Conservation (phyloP, 805 yeast species). For the Schwanniomyces occidentalis region DNA sequence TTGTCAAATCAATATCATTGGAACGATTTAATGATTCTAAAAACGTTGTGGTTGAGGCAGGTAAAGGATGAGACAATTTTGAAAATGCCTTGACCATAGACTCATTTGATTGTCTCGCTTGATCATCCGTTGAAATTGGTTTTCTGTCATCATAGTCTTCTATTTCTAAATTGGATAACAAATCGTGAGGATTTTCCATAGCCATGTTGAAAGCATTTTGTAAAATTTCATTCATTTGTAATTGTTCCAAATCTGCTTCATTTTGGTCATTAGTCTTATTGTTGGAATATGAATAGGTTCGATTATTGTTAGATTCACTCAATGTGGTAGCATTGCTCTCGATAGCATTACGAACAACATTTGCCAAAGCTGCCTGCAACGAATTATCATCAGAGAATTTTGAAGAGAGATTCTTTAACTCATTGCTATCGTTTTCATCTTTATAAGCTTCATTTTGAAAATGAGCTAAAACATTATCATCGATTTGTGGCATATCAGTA, state of each 20-base stretch:
- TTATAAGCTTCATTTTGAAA: conserved; percentile 34
- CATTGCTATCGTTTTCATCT: conserved; percentile 14
- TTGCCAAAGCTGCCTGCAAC: conserved; percentile 54
- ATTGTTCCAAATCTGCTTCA: conserved; percentile 53
- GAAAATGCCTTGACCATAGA: conserved; percentile 1
- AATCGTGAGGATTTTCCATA: conserved; percentile 57
- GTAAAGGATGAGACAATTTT: conserved; percentile 6
- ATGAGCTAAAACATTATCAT: conserved; percentile 36
- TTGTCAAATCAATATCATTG: conserved; percentile 11
- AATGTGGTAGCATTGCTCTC: conserved; percentile 7
- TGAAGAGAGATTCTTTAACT: not conserved
- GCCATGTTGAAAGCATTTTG: conserved; percentile 80
- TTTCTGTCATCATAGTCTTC: conserved; percentile 17
- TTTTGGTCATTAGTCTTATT: conserved; percentile 7
- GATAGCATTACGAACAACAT: conserved; percentile 53
- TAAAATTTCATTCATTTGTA: conserved; percentile 66
- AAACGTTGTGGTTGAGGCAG: conserved; percentile 14
- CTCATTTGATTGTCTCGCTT: conserved; percentile 2
- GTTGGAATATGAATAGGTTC: conserved; percentile 1
- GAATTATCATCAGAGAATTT: conserved; percentile 7
- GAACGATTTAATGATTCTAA: conserved; percentile 15
- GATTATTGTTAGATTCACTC: not conserved
- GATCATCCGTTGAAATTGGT: conserved; percentile 4
- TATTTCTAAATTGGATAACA: conserved; percentile 37
- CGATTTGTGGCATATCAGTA: conserved; percentile 31